Conservation (phyloP, 306 rosid genomes). For the Arachis stenosperma region DNA sequence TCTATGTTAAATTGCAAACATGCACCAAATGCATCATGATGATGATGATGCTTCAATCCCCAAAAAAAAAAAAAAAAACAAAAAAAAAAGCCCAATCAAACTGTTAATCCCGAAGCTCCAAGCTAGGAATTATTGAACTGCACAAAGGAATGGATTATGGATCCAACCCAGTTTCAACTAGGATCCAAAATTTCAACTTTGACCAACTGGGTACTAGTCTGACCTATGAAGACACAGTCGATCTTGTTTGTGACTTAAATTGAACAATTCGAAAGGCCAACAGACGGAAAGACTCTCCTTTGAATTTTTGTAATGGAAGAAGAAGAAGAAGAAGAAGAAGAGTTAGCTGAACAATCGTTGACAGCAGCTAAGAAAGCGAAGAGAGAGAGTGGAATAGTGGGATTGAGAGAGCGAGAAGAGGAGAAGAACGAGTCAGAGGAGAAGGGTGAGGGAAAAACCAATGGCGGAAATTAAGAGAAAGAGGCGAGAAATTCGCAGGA, state of each 20-base stretch:
- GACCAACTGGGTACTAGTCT: neutral
- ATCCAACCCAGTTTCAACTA: slow-evolving; percentile 22
- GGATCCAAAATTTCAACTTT: slow-evolving; percentile 24
- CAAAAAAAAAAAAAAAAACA: slow-evolving; percentile 29
- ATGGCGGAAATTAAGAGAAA: slow-evolving; percentile 19
- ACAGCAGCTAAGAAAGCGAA: slow-evolving; percentile 7
- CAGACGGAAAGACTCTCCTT: neutral
- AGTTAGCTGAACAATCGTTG: neutral
- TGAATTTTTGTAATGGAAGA: neutral
- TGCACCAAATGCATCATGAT: slow-evolving; percentile 1
- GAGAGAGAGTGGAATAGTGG: slow-evolving; percentile 4
- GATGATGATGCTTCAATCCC: slow-evolving; percentile 39
- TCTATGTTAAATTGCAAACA: slow-evolving; percentile 24
- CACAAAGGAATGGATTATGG: slow-evolving; percentile 19
- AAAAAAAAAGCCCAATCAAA: slow-evolving; percentile 15
- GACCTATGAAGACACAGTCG: slow-evolving; percentile 17
- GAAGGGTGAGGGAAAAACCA: slow-evolving; percentile 34
- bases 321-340: neutral
- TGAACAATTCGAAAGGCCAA: neutral
- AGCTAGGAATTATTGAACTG: neutral
- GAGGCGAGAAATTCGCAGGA: slow-evolving; percentile 38
- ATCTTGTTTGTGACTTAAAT: slow-evolving; percentile 28
- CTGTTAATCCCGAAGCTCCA: slow-evolving; percentile 1
- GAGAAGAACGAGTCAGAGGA: neutral
- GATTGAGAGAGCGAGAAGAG: neutral